Percentiles rank a stretch among this genome's conserved stretches.
Evolutionary conservation across 106 monocot genomes (phyloP).

Genomic region (Dendrobium chrysotoxum): DNA sequence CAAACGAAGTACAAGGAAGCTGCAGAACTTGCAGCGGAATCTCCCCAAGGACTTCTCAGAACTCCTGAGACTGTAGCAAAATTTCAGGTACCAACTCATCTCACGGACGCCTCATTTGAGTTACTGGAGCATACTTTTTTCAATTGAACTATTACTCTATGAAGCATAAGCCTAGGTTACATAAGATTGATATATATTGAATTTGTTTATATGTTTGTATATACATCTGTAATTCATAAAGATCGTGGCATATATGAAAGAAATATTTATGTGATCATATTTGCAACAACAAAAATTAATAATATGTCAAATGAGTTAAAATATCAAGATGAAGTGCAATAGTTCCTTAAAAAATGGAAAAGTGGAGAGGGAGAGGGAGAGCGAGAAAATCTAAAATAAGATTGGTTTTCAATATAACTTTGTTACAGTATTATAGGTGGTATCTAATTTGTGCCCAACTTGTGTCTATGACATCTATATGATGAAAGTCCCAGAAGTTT

Average conservation of each 20-base stretch:
- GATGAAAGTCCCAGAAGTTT: neutral
- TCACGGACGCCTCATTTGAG: no score
- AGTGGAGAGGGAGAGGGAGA: neutral
- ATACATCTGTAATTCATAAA: neutral
- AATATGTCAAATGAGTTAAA: neutral
- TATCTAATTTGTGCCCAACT: neutral
- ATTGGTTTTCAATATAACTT: no score
- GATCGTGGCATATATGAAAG: neutral
- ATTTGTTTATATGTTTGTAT: no score
- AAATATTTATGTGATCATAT: neutral
- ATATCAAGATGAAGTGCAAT: neutral
- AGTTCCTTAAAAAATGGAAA: no score
- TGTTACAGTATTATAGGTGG: neutral
- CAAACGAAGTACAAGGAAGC: slow-evolving; percentile 99
- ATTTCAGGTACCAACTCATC: slow-evolving; percentile 21
- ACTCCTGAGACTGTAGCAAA: slow-evolving; percentile 96
- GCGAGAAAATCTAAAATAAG: no score
- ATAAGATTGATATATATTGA: no score
- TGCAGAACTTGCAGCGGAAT: slow-evolving; percentile 97
- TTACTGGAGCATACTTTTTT: neutral
- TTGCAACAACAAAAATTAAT: no score
- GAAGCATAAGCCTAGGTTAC: neutral
- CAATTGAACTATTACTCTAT: neutral
- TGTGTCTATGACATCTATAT: neutral
- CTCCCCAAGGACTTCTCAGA: slow-evolving; percentile 87